Evolutionary conservation across 176 grass and related monocot genomes (phyloP), one percentile per base, ranked within the genome.

Genomic region (Bothriochloa decipiens): DNA sequence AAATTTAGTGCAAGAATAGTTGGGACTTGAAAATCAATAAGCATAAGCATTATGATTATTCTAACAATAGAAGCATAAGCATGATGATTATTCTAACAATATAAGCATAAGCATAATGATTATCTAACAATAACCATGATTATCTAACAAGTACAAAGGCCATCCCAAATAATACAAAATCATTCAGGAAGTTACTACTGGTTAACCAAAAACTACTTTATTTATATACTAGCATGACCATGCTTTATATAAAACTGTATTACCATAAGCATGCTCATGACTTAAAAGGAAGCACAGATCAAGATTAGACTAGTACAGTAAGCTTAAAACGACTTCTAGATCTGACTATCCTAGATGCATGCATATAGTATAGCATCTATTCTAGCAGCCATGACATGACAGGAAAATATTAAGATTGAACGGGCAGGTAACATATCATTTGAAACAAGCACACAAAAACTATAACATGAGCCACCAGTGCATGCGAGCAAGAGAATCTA

Each of bases 311-410:
- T 11, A 60, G 18, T 8, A 67, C 7, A n/a, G 22, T 58, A 39
- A n/a, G n/a, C 25, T 8, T 29, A 61, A 13, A 68, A 42, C 0
- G 3, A 39, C 49, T 32, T 1, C 32, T 25, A 53, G 17, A 82
- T 72, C 72, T 61, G 47, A 64, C 0, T 13, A 74, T 68, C 15
- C 57, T 14, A 85, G 49, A 76, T 42, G 16, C 74, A 65, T 15
- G 27, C 47, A 62, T 25, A 7, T 20, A 13, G 8, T 25, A 7
- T 20, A 13, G 8, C 55, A 58, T 28, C n/a, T 74, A 16, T 17
- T 64, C 25, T 64, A 64, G 25, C 10, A 63, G 60, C 4, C n/a
- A 27, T 12, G 25, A 28, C 25, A 28, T 27, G 9, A 64, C n/a
- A 26, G 2, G n/a, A 27, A 32, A 11, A 17, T 11, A 8, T 25